Conservation (phyloP, 2,329 filamentous ascomycete genomes). For the Aspergillus carbonarius region DNA sequence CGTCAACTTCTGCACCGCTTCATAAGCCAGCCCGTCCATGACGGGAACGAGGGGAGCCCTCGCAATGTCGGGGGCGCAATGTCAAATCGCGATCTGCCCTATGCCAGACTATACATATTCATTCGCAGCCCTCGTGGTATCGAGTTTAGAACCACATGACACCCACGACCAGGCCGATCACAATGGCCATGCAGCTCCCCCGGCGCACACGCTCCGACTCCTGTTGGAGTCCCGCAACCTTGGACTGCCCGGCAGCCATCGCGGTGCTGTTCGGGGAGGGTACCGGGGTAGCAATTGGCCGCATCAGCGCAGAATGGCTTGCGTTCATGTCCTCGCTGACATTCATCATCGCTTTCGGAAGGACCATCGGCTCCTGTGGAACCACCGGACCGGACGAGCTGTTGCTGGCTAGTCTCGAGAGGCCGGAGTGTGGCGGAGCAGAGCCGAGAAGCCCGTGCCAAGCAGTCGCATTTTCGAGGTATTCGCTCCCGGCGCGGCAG, state of each 20-base stretch:
- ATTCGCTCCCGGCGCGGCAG: constrained; percentile 23
- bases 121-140: not conserved
- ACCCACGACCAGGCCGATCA: constrained; percentile 37
- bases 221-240: constrained; percentile 24
- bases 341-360: not conserved
- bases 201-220: constrained; percentile 28
- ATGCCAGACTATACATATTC: not conserved
- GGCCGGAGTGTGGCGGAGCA: not conserved
- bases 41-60: not conserved
- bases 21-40: constrained; percentile 6
- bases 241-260: constrained; percentile 21
- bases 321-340: not conserved
- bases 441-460: not conserved
- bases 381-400: not conserved
- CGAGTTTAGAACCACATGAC: constrained; percentile 37
- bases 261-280: constrained; percentile 8
- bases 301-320: not conserved
- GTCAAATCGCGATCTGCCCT: not conserved
- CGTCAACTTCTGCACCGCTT: constrained; percentile 7
- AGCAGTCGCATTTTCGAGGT: constrained; percentile 13
- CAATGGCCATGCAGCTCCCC: constrained; percentile 40
- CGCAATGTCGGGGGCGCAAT: not conserved
- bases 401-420: not conserved
- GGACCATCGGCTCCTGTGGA: no score
- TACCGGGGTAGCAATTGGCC: constrained; percentile 3